Evolutionary conservation across 2,329 filamentous ascomycete genomes (phyloP), one percentile per base, ranked within the genome.

Genomic region (Nannizzia gypsea): DNA sequence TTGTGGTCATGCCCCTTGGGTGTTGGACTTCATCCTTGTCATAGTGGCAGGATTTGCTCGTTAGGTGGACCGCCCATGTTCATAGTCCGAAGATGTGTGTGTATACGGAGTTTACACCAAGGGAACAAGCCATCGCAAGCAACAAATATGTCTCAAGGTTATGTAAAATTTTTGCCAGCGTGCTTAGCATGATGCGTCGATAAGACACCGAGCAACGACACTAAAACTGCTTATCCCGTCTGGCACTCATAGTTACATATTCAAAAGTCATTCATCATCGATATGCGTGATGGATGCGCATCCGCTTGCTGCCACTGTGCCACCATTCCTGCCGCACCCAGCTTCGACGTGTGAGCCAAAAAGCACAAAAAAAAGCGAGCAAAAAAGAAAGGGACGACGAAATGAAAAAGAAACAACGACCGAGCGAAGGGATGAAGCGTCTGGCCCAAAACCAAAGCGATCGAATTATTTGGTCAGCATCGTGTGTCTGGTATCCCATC

Each of bases 21-120:
- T 50, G 44, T 26, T 50, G 44, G 44, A 22, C 44, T 54, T 54
- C n/a, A 54, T 36, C 50, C 50, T 54, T 31, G 50, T 54, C 50
- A 54, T 31, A 54, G 26, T 34, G 28, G 28, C 26, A 54, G 50
- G 50, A 54, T 34, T 54, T 54, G n/a, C 50, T 54, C 17, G 50
- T 17, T 17, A 36, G n/a, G 24, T 54, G 50, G 50, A 34, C 50
- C 50, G 50, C 50, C 50, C 26, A 54, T 50, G 44, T 24, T 50
- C 44, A 50, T 50, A 50, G 44, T 50, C 44, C 44, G 44, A 50
- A 50, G 44, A 54, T n/a, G 31, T 36, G 31, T 36, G 9, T 36
- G 6, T 34, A 15, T 54, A 36, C 28, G 50, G 50, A 34, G 28
- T 54, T 34, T n/a, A 34, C 50, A 31, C 22, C 5, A 17, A 42